These are phyloP conservation scores for Barbarea vulgaris DNA, from an alignment of 345 rosid species.

Conservation along the genomic window DNA sequence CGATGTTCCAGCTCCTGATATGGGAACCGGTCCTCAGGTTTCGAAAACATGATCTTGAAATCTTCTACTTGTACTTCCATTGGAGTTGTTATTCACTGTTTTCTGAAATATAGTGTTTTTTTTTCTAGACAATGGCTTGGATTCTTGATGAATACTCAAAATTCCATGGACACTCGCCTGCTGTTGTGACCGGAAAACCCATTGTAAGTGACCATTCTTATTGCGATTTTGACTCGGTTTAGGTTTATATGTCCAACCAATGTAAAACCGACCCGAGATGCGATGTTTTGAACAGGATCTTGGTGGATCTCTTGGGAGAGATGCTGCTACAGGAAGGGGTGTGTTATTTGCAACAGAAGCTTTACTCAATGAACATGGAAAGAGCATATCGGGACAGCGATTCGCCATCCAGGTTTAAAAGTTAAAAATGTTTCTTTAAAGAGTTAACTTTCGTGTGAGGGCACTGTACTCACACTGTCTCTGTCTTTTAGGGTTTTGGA, in stretches of 20 bases:
- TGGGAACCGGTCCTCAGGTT: slow-evolving; percentile 99
- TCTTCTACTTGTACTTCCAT: background rate
- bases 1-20: slow-evolving; percentile 98
- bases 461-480: background rate
- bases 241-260: background rate
- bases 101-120: slow-evolving; percentile 4
- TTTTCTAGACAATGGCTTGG: slow-evolving; percentile 96
- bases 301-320: slow-evolving; percentile 96
- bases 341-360: slow-evolving; percentile 90
- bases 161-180: slow-evolving; percentile 94
- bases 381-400: slow-evolving; percentile 67
- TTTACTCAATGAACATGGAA: slow-evolving; percentile 78
- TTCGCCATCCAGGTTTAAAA: slow-evolving; percentile 71
- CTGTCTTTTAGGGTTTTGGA: slow-evolving; percentile 75
- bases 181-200: slow-evolving; percentile 93
- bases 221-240: background rate
- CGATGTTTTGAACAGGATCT: slow-evolving; percentile 59
- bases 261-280: background rate
- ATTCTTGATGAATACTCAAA: slow-evolving; percentile 96
- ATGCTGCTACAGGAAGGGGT: slow-evolving; percentile 96
- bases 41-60: background rate
- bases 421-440: background rate
- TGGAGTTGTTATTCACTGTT: background rate
- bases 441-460: slow-evolving; percentile 19
- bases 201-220: slow-evolving; percentile 50